A percentile compares a stretch with the other conserved stretches of the same genome.
phyloP scores from a whole-genome alignment of 192 early-diverging fungal species.

The Entophlyctis luteolus region DNA sequence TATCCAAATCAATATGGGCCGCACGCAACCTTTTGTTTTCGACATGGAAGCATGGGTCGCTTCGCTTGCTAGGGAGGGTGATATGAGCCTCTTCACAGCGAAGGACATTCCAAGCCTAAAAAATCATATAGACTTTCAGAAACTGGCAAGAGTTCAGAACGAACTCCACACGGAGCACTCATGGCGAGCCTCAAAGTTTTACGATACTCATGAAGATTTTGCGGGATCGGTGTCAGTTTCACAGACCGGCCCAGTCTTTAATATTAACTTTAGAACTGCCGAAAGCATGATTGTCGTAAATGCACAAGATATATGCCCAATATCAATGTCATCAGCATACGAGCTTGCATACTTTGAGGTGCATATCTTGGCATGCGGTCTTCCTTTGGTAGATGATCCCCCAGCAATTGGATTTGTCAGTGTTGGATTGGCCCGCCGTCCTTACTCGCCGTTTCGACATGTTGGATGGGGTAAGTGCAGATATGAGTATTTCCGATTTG shows the following conservation, averaged over 20 bases:
- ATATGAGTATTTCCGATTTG: too few species aligned
- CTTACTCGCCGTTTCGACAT: constrained; percentile 41
- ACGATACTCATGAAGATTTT: not conserved
- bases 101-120: not conserved
- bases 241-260: too few species aligned
- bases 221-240: not conserved
- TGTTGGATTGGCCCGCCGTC: constrained; percentile 34
- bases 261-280: too few species aligned
- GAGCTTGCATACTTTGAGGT: too few species aligned
- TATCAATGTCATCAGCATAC: too few species aligned
- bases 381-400: not conserved
- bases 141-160: not conserved
- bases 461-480: constrained; percentile 41
- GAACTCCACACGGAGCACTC: not conserved
- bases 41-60: not conserved
- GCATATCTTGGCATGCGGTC: not conserved
- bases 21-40: constrained; percentile 27
- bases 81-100: not conserved
- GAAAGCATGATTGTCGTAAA: too few species aligned
- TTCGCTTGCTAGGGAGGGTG: not conserved
- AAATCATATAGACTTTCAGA: not conserved
- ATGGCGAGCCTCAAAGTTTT: not conserved
- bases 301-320: too few species aligned
- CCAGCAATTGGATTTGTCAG: constrained; percentile 34
- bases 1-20: constrained; percentile 31